Evolutionary conservation across 495 filamentous ascomycete species (phyloP).

Genomic region (Aspergillus bertholletiae): DNA sequence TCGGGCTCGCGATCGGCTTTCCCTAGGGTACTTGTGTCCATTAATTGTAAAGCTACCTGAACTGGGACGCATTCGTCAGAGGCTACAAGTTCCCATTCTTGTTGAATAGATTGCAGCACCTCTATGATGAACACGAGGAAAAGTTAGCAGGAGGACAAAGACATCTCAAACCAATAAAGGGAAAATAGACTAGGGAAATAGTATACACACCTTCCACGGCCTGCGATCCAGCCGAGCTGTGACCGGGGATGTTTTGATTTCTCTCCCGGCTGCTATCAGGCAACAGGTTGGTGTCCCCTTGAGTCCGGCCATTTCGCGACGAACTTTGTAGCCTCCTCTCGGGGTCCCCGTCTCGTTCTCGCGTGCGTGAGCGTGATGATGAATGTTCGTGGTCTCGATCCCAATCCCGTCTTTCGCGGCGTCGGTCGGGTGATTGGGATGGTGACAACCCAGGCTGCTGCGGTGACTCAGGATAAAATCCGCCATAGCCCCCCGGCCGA

Average conservation of each 20-base stretch:
- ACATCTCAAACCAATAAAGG: background rate
- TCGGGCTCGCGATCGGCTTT: conserved; percentile 80
- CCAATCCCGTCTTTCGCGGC: conserved; percentile 30
- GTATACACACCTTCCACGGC: conserved; percentile 39
- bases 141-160: background rate
- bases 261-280: conserved; percentile 23
- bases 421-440: conserved; percentile 33
- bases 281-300: conserved; percentile 20
- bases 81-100: conserved; percentile 89
- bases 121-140: conserved; percentile 28
- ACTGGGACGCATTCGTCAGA: conserved; percentile 85
- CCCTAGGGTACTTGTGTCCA: conserved; percentile 91
- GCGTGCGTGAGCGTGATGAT: conserved; percentile 37
- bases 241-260: conserved; percentile 11
- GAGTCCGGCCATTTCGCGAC: conserved; percentile 24
- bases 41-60: conserved; percentile 84
- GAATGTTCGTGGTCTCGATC: conserved; percentile 35
- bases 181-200: background rate
- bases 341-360: conserved; percentile 27
- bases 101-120: conserved; percentile 68
- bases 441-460: conserved; percentile 27
- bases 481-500: conserved; percentile 45
- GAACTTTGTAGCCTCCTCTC: conserved; percentile 24
- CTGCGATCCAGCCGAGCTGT: conserved; percentile 24
- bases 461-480: conserved; percentile 36